Percentiles rank a stretch among this genome's conserved stretches.
Evolutionary conservation across 495 filamentous ascomycete species (phyloP).

Genomic region (Aspergillus indologenus): DNA sequence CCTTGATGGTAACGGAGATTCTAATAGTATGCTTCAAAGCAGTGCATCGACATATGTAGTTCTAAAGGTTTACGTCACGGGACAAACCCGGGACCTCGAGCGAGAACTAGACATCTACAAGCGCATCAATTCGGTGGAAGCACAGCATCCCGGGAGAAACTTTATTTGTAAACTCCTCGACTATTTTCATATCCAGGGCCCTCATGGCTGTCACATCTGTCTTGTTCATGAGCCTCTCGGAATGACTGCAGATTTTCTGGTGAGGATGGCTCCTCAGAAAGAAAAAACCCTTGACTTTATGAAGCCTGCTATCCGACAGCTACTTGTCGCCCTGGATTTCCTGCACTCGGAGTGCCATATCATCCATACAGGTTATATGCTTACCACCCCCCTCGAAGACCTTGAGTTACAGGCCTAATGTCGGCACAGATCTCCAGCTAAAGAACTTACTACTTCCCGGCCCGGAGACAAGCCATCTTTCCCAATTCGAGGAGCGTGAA

Average conservation of each 20-base stretch:
- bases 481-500: conserved; percentile 19
- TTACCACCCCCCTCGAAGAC: no score
- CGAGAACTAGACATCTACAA: background rate
- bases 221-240: conserved; percentile 31
- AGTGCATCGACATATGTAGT: conserved; percentile 21
- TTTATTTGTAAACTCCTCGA: background rate
- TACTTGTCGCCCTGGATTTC: conserved; percentile 38
- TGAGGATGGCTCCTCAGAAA: conserved; percentile 12
- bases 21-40: background rate
- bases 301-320: conserved; percentile 21
- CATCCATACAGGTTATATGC: conserved; percentile 44
- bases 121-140: background rate
- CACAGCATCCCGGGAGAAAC: background rate
- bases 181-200: conserved; percentile 13
- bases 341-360: conserved; percentile 35
- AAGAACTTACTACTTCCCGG: conserved; percentile 22
- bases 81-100: no score
- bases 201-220: conserved; percentile 30
- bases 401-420: no score
- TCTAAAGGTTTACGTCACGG: conserved; percentile 17
- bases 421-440: conserved; percentile 19
- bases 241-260: conserved; percentile 10
- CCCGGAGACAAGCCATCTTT: conserved; percentile 1
- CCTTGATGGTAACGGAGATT: no score
- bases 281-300: conserved; percentile 18